Base-by-base conservation (phyloP, 306 rosid species). In the Dryas drummondii region DNA sequence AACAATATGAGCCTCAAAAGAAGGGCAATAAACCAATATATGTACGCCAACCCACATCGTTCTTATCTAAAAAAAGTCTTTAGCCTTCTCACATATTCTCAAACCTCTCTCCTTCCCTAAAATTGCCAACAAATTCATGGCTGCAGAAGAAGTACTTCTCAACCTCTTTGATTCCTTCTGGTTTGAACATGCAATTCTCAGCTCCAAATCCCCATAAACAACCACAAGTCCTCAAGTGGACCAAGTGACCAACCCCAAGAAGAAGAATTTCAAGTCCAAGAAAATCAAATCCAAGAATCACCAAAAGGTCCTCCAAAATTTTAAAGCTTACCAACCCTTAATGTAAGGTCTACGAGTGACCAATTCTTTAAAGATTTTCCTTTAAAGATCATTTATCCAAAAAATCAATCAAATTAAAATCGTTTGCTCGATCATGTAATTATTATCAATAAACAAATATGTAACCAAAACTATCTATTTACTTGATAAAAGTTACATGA, bases 111-210 rank as follows among this genome's bases (percentile, higher is more conserved):
- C 22, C 22, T 22, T 22, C 22, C 22, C 22, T 22, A 22, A 0
- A 22, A 22, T 22, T 22, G 22, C 22, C 22, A 22, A 22, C 22
- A 22, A 22, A 22, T 22, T 22, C 22, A 80, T 88, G 93, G 88
- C 83, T 50, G 83, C 83, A 73, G 53, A 87, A n/a, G 85, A 59
- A 59, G 61, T 56, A 19, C 56, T 92, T 75, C 78, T 90, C 12
- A 37, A 66, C n/a, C 89, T 86, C 71, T 72, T 92, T 10, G 96
- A 92, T 71, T 82, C 84, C 0, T 78, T 47, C 73, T 92, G 98
- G 98, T 88, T 86, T 68, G 84, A 86, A 47, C 72, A 80, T 0
- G 74, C 73, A 73, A 46, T 84, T 71, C 72, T 91, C 59, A 5
- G 79, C 74, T 22, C 22, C 22, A 22, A 22, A 22, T 22, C 22